A percentile compares a stretch with the other conserved stretches of the same genome.
Evolutionary conservation across 176 grass and related monocot species (phyloP).

Genomic region (Otatea glauca): DNA sequence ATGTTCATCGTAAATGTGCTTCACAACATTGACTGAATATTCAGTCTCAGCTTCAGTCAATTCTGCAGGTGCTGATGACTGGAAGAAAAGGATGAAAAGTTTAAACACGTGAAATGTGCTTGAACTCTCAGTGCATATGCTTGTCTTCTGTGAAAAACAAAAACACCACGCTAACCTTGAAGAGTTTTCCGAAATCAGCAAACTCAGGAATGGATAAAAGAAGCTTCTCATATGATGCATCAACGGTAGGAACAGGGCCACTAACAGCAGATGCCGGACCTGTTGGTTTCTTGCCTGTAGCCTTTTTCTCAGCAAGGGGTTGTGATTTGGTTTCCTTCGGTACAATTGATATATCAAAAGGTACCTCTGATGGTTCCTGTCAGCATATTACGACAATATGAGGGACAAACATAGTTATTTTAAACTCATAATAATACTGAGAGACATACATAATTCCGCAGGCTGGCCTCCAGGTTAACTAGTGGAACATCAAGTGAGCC

Average conservation of each 20-base stretch:
- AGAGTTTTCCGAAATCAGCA: constrained; percentile 84
- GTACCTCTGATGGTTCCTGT: constrained; percentile 80
- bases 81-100: constrained; percentile 42
- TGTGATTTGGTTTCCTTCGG: constrained; percentile 81
- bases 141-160: not conserved
- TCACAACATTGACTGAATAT: constrained; percentile 96
- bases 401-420: constrained; percentile 5
- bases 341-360: constrained; percentile 90
- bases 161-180: constrained; percentile 69
- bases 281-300: constrained; percentile 82
- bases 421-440: constrained; percentile 25
- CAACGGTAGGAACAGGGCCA: constrained; percentile 64
- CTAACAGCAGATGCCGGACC: constrained; percentile 63
- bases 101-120: constrained; percentile 15
- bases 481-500: constrained; percentile 94
- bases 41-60: constrained; percentile 98
- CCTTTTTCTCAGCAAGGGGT: constrained; percentile 92
- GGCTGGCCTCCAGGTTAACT: constrained; percentile 85
- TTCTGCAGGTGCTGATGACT: constrained; percentile 94
- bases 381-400: constrained; percentile 37
- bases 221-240: constrained; percentile 89
- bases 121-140: not conserved
- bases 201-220: constrained; percentile 95
- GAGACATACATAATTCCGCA: constrained; percentile 77
- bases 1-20: constrained; percentile 89